Conservation (phyloP, 1,139 yeast species). For the Suhomyces atakaporum region DNA sequence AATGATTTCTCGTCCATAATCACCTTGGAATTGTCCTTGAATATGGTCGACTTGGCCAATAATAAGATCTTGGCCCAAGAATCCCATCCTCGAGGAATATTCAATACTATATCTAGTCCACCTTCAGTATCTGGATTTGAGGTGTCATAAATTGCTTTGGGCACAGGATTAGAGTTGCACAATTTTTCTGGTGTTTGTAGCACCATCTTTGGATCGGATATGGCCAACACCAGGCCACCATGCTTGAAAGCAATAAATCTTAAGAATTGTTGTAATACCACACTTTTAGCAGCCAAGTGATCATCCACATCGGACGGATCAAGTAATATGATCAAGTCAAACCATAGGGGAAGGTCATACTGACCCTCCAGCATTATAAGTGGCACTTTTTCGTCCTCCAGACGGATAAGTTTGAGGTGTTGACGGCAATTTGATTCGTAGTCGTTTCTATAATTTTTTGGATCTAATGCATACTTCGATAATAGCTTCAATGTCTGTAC, state of each 20-base stretch:
- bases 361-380: slow-evolving; percentile 17
- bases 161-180: background rate
- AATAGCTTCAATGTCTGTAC: slow-evolving; percentile 18
- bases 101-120: slow-evolving; percentile 22
- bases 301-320: slow-evolving; percentile 19
- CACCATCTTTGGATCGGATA: slow-evolving; percentile 15
- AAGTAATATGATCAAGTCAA: slow-evolving; percentile 21
- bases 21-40: slow-evolving; percentile 13
- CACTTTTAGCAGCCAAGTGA: slow-evolving; percentile 24
- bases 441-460: slow-evolving; percentile 1
- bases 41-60: slow-evolving; percentile 33
- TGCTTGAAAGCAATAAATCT: slow-evolving; percentile 52
- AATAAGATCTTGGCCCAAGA: slow-evolving; percentile 51
- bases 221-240: slow-evolving; percentile 35
- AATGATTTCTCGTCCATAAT: slow-evolving; percentile 17
- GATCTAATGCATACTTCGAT: slow-evolving; percentile 6
- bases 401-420: slow-evolving; percentile 9
- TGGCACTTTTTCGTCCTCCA: slow-evolving; percentile 6
- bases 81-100: slow-evolving; percentile 55
- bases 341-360: slow-evolving; percentile 23
- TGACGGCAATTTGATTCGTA: slow-evolving; percentile 2
- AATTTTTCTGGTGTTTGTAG: slow-evolving; percentile 6
- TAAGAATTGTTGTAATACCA: slow-evolving; percentile 51
- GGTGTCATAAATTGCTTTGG: slow-evolving; percentile 15
- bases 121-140: slow-evolving; percentile 5